These are phyloP conservation scores for Nothophytophthora sp. DNA, from an alignment of 352 stramenopile genomes.

Conservation along the genomic window DNA sequence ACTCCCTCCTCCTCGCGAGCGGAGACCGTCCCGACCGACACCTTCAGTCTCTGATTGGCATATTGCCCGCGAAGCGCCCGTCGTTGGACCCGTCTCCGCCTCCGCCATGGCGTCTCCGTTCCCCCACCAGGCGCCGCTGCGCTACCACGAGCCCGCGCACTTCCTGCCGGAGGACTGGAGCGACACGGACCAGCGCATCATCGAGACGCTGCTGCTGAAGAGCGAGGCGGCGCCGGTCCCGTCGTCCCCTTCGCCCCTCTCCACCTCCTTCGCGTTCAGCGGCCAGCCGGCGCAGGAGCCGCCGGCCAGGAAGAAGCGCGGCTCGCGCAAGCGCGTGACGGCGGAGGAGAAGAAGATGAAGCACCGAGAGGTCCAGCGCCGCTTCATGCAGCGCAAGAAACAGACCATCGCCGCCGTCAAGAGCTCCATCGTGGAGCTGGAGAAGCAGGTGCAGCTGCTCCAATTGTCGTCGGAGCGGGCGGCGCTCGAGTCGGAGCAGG, in stretches of 20 bases:
- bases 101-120: constrained; percentile 27
- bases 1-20: too few species aligned
- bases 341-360: constrained; percentile 48
- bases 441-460: constrained; percentile 39
- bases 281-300: constrained; percentile 1
- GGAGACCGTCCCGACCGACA: too few species aligned
- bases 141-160: constrained; percentile 18
- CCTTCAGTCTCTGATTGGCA: too few species aligned
- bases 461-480: constrained; percentile 34
- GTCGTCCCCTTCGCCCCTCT: constrained; percentile 18
- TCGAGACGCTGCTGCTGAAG: constrained; percentile 40
- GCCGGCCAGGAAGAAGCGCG: constrained; percentile 20
- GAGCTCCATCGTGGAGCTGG: constrained; percentile 27
- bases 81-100: too few species aligned
- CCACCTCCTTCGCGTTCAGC: constrained; percentile 9
- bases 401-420: constrained; percentile 37
- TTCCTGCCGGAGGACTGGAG: constrained; percentile 42
- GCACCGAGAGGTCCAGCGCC: constrained; percentile 50
- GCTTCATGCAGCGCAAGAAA: constrained; percentile 61
- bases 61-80: too few species aligned
- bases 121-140: constrained; percentile 5
- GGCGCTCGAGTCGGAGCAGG: constrained; percentile 42
- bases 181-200: constrained; percentile 46
- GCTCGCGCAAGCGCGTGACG: constrained; percentile 24
- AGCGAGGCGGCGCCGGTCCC: constrained; percentile 12